A percentile compares a stretch with the other conserved stretches of the same genome.
Evolutionary conservation across 2,329 filamentous ascomycete species (phyloP).

Genomic region (Cladosporium velox): DNA sequence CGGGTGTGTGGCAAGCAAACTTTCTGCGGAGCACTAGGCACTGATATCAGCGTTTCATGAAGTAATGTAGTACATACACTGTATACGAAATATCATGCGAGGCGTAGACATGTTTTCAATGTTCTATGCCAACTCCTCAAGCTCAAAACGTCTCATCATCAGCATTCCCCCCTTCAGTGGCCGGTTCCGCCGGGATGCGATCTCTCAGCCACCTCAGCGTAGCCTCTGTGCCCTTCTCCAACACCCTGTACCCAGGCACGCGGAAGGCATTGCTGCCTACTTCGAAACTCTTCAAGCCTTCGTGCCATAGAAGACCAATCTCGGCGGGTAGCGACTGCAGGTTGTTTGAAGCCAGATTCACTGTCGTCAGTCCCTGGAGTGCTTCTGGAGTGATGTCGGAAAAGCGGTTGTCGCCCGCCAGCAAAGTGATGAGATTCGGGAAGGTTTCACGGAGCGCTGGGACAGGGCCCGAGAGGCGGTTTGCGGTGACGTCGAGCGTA

Average conservation of each 20-base stretch:
- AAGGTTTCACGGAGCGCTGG: slow-evolving; percentile 68
- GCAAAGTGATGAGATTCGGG: slow-evolving; percentile 68
- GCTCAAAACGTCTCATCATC: slow-evolving; percentile 13
- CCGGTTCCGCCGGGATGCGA: slow-evolving; percentile 52
- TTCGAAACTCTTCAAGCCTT: slow-evolving; percentile 67
- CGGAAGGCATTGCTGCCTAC: slow-evolving; percentile 85
- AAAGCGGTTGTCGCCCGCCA: slow-evolving; percentile 79
- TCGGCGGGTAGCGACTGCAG: slow-evolving; percentile 79
- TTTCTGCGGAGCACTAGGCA: not conserved
- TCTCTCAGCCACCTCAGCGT: slow-evolving; percentile 79
- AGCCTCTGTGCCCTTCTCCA: slow-evolving; percentile 85
- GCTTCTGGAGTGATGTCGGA: slow-evolving; percentile 66
- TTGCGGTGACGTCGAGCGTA: slow-evolving; percentile 78
- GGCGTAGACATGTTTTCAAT: not conserved
- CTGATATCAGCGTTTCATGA: not conserved
- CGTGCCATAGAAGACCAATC: slow-evolving; percentile 73
- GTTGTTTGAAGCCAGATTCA: slow-evolving; percentile 83
- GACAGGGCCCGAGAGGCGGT: slow-evolving; percentile 70
- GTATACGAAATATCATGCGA: slow-evolving; percentile 4
- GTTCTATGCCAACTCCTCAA: no score
- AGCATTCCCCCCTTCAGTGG: not conserved
- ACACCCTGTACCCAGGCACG: slow-evolving; percentile 78
- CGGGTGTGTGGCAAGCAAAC: not conserved
- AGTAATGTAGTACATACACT: not conserved
- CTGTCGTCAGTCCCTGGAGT: slow-evolving; percentile 71